Conservation (phyloP, 176 grass and related monocot genomes). For the Triticum urartu region DNA sequence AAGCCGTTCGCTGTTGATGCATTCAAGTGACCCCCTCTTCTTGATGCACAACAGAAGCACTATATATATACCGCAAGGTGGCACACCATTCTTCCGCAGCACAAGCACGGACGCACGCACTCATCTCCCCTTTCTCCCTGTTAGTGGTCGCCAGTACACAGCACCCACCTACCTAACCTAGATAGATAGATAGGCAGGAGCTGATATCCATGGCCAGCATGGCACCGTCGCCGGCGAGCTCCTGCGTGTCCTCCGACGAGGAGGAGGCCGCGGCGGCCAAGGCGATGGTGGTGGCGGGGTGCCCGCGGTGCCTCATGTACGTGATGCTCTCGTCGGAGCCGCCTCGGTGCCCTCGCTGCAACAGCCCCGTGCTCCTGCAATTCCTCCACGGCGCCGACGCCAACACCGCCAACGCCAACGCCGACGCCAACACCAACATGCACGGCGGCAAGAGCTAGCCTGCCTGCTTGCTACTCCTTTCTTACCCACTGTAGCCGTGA, state of each 20-base stretch:
- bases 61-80: background rate
- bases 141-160: background rate
- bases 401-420: background rate
- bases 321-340: conserved; percentile 69
- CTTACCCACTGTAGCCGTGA: background rate
- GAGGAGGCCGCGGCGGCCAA: conserved; percentile 30
- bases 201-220: conserved; percentile 22
- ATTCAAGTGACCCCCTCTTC: background rate
- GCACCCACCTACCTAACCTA: background rate
- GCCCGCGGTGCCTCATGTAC: conserved; percentile 74
- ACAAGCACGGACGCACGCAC: background rate
- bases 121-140: background rate
- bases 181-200: background rate
- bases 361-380: conserved; percentile 63
- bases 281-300: conserved; percentile 60
- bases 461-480: background rate
- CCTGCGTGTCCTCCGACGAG: conserved; percentile 74
- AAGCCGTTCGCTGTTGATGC: background rate
- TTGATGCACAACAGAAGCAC: background rate
- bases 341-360: conserved; percentile 66
- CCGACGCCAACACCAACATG: background rate
- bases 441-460: conserved; percentile 22
- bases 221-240: conserved; percentile 62
- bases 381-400: conserved; percentile 22
- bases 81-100: conserved; percentile 8